phyloP scores from a whole-genome alignment of 805 yeast species.

The Nakazawaea sp. region DNA sequence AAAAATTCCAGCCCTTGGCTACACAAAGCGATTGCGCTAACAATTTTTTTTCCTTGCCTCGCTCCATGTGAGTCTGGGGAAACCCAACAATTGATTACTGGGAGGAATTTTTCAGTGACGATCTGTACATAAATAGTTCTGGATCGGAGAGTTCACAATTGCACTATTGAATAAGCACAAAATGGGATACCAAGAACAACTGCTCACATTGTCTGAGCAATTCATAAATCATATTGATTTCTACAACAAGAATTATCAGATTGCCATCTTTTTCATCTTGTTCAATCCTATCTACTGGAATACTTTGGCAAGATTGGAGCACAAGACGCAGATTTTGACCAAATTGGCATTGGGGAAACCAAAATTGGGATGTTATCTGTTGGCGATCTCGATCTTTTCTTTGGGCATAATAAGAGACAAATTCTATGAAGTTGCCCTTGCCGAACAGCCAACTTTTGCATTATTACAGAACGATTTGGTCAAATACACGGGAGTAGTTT shows the following conservation, averaged over 20 bases:
- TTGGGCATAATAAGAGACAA: conserved; percentile 80
- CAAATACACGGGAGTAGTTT: conserved; percentile 43
- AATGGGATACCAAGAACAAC: conserved; percentile 8
- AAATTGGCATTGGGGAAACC: conserved; percentile 62
- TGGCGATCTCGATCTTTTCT: conserved; percentile 79
- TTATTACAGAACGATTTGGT: conserved; percentile 36
- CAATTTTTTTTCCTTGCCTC: too few relatives aligned
- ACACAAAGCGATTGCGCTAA: too few relatives aligned
- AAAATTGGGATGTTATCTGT: conserved; percentile 72
- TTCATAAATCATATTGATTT: conserved; percentile 10
- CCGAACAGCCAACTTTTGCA: conserved; percentile 60
- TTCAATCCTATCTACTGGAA: conserved; percentile 98
- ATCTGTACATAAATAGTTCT: too few relatives aligned
- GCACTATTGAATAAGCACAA: too few relatives aligned
- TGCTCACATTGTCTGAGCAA: conserved; percentile 9
- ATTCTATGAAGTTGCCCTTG: conserved; percentile 64
- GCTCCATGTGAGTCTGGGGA: too few relatives aligned
- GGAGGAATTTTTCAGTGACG: too few relatives aligned
- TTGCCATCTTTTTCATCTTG: conserved; percentile 60
- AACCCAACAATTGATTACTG: too few relatives aligned
- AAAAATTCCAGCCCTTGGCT: too few relatives aligned
- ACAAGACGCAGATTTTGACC: conserved; percentile 69
- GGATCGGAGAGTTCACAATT: too few relatives aligned
- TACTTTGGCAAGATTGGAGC: conserved; percentile 81
- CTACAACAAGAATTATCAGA: conserved; percentile 6